These are phyloP conservation scores for Pleurotus salmoneostramineus DNA, from an alignment of 768 basidiomycete species.

Conservation along the genomic window DNA sequence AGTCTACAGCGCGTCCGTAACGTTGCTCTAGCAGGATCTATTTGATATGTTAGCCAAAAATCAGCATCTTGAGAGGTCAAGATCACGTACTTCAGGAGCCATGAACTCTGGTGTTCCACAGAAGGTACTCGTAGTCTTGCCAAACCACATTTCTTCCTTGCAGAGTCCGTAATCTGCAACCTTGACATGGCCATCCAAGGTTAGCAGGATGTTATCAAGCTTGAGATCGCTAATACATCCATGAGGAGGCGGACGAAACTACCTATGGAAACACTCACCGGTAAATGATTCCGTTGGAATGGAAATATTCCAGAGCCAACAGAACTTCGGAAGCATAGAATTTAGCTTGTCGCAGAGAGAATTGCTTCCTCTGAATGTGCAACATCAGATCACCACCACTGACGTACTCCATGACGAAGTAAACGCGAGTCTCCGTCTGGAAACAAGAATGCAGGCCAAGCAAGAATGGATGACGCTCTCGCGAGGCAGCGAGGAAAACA, in stretches of 20 bases:
- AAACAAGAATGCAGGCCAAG: slow-evolving; percentile 98
- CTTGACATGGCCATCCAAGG: slow-evolving; percentile 96
- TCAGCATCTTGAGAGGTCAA: too few species aligned
- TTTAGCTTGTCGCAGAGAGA: slow-evolving; percentile 97
- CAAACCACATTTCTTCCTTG: slow-evolving; percentile 99
- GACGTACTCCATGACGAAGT: slow-evolving; percentile 99
- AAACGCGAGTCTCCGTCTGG: slow-evolving; percentile 98
- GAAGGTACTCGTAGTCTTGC: slow-evolving; percentile 95
- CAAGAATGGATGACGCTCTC: slow-evolving; percentile 95
- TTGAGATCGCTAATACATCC: slow-evolving; percentile 75
- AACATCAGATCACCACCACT: slow-evolving; percentile 99
- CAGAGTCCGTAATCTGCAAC: slow-evolving; percentile 99
- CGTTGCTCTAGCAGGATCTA: slow-evolving; percentile 99
- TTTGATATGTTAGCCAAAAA: neutral
- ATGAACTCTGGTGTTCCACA: slow-evolving; percentile 99
- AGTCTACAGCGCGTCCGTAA: slow-evolving; percentile 97
- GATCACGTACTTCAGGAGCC: slow-evolving; percentile 85
- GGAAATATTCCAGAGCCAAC: slow-evolving; percentile 96
- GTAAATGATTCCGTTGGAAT: slow-evolving; percentile 98
- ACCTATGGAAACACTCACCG: slow-evolving; percentile 49
- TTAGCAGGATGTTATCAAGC: slow-evolving; percentile 95
- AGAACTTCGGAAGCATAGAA: slow-evolving; percentile 98
- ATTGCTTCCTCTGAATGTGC: slow-evolving; percentile 98
- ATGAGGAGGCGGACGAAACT: neutral
- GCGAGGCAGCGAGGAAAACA: slow-evolving; percentile 95